phyloP scores from a whole-genome alignment of 2,329 filamentous ascomycete genomes.

The Colletotrichum tropicicola region DNA sequence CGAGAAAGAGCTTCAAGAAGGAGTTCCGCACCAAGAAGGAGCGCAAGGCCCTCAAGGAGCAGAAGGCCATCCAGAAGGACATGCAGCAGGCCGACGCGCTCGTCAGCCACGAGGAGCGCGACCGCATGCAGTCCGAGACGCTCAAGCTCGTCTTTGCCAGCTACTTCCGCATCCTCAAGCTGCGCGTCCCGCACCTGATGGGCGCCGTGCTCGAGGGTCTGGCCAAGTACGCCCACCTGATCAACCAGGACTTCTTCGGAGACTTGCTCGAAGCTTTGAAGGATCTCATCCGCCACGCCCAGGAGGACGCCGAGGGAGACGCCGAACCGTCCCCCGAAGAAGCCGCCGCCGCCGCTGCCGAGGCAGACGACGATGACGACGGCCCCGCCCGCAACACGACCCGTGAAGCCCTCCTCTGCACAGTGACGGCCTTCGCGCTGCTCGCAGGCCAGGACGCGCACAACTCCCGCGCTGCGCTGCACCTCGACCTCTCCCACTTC shows the following conservation, averaged over 20 bases:
- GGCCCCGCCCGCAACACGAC: slow-evolving; percentile 73
- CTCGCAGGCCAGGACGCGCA: slow-evolving; percentile 92
- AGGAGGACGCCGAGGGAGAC: slow-evolving; percentile 56
- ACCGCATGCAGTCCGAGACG: slow-evolving; percentile 94
- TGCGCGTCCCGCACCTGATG: slow-evolving; percentile 84
- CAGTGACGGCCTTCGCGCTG: slow-evolving; percentile 95
- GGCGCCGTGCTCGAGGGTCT: slow-evolving; percentile 96
- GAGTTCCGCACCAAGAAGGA: slow-evolving; percentile 90
- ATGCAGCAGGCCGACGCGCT: slow-evolving; percentile 92
- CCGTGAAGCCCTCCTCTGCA: slow-evolving; percentile 90
- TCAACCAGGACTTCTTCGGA: slow-evolving; percentile 99
- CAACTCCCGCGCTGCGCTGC: slow-evolving; percentile 81
- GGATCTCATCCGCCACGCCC: slow-evolving; percentile 84
- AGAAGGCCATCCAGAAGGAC: slow-evolving; percentile 89
- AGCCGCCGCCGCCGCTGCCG: slow-evolving; percentile 47
- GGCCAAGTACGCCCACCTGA: slow-evolving; percentile 92
- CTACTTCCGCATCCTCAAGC: slow-evolving; percentile 95
- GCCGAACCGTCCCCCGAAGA: slow-evolving; percentile 49
- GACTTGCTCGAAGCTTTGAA: slow-evolving; percentile 94
- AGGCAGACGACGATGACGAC: slow-evolving; percentile 56
- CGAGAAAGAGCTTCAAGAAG: slow-evolving; percentile 74
- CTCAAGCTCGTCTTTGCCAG: slow-evolving; percentile 94
- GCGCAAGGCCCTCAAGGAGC: slow-evolving; percentile 84
- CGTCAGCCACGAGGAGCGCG: slow-evolving; percentile 90
- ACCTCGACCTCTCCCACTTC: slow-evolving; percentile 95